phyloP scores from a whole-genome alignment of 805 yeast genomes.

The Lachancea sp. region DNA sequence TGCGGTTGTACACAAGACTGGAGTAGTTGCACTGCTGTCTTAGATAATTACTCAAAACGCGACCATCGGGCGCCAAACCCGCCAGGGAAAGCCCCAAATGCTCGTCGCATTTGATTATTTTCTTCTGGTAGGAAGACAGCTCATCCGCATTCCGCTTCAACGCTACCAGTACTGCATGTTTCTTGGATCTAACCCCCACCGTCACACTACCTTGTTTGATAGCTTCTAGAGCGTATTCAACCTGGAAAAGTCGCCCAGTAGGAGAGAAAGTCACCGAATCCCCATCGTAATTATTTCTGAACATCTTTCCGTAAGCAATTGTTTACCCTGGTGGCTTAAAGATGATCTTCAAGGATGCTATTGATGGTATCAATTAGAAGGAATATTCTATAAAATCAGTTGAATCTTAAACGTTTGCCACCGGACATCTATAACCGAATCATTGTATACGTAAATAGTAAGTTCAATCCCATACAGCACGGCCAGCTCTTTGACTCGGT shows the following conservation, averaged over 20 bases:
- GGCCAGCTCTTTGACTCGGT: too few relatives aligned
- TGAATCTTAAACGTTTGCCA: constrained; percentile 5
- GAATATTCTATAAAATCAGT: too few relatives aligned
- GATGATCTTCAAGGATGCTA: background rate
- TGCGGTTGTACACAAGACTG: constrained; percentile 77
- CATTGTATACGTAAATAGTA: background rate
- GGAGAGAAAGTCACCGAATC: constrained; percentile 98
- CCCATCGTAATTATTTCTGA: constrained; percentile 97
- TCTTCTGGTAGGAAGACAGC: constrained; percentile 93
- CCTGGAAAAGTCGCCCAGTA: constrained; percentile 96
- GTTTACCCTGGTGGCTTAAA: background rate
- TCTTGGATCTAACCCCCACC: constrained; percentile 82
- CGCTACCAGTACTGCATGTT: constrained; percentile 87
- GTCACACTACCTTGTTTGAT: constrained; percentile 98
- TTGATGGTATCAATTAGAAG: background rate
- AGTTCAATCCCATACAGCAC: too few relatives aligned
- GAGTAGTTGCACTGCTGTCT: constrained; percentile 90
- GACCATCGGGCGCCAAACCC: constrained; percentile 97
- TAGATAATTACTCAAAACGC: constrained; percentile 82
- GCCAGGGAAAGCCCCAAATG: constrained; percentile 95
- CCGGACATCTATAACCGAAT: background rate
- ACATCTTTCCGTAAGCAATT: constrained; percentile 37
- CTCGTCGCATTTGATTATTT: constrained; percentile 82
- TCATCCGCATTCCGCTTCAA: constrained; percentile 96
- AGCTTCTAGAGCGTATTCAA: constrained; percentile 95